phyloP scores from a whole-genome alignment of 2,329 filamentous ascomycete species.

The Talaromyces atroroseus region DNA sequence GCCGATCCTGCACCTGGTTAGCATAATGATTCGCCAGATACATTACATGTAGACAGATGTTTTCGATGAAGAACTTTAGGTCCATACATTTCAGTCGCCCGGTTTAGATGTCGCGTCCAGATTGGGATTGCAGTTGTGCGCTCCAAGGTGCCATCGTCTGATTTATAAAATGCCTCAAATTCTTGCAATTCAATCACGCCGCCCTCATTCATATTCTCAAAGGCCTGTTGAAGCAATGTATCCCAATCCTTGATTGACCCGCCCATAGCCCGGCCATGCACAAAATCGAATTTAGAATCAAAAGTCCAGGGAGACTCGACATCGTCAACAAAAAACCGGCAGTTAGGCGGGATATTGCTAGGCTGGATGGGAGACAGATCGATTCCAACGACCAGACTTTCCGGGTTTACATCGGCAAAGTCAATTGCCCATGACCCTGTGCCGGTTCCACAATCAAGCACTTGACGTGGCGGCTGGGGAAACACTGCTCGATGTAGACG shows the following conservation, averaged over 20 bases:
- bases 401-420: constrained; percentile 15
- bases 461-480: not conserved
- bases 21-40: not conserved
- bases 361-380: constrained; percentile 21
- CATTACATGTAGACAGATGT: not conserved
- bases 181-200: constrained; percentile 26
- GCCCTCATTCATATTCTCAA: constrained; percentile 23
- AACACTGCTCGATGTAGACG: constrained; percentile 7
- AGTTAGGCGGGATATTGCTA: constrained; percentile 13
- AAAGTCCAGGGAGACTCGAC: constrained; percentile 25
- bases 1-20: constrained; percentile 2
- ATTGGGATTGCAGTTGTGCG: constrained; percentile 2
- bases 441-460: constrained; percentile 15
- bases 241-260: constrained; percentile 26
- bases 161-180: constrained; percentile 18
- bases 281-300: constrained; percentile 22
- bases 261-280: constrained; percentile 23
- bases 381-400: constrained; percentile 16
- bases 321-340: constrained; percentile 21
- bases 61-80: not conserved
- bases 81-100: constrained; percentile 10
- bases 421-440: constrained; percentile 16
- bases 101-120: constrained; percentile 12
- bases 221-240: constrained; percentile 21
- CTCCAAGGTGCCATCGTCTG: constrained; percentile 11